phyloP scores from a whole-genome alignment of 768 basidiomycete genomes.

The Cystofilobasidium macerans region DNA sequence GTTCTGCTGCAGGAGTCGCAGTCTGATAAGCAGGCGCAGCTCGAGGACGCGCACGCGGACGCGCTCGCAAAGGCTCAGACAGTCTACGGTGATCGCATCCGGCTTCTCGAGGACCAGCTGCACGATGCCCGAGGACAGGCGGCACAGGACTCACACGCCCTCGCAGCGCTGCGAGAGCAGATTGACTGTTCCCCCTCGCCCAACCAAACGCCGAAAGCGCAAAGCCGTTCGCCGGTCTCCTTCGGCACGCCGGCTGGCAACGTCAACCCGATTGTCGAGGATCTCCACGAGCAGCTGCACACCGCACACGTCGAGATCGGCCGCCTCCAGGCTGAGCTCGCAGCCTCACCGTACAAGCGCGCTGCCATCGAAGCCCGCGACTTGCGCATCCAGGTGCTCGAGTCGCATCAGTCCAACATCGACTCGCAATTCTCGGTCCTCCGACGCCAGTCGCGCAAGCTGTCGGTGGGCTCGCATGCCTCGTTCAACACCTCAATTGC shows the following conservation, averaged over 20 bases:
- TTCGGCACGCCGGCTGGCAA: conserved; percentile 5
- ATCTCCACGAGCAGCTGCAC: conserved; percentile 63
- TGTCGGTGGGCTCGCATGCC: conserved; percentile 30
- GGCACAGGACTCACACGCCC: neutral
- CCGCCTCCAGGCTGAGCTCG: conserved; percentile 53
- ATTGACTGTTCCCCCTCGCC: no score
- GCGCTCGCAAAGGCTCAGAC: neutral
- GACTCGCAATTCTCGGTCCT: conserved; percentile 41
- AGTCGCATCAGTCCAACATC: conserved; percentile 65
- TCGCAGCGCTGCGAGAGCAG: neutral
- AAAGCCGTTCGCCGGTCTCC: neutral
- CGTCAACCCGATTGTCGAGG: conserved; percentile 22
- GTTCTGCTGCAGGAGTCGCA: conserved; percentile 1
- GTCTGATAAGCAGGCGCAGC: neutral
- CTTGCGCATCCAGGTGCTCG: conserved; percentile 59
- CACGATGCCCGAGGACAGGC: neutral
- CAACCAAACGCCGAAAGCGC: neutral
- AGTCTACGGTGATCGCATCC: neutral
- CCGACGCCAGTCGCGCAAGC: conserved; percentile 24
- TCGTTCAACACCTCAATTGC: conserved; percentile 52
- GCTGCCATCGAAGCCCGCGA: conserved; percentile 70
- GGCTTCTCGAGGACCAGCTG: conserved; percentile 2
- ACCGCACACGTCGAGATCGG: conserved; percentile 66
- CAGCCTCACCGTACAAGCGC: conserved; percentile 61
- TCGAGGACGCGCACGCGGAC: conserved; percentile 11